Conservation (phyloP, 2,329 filamentous ascomycete species). For the Fonsecaea pedrosoi region DNA sequence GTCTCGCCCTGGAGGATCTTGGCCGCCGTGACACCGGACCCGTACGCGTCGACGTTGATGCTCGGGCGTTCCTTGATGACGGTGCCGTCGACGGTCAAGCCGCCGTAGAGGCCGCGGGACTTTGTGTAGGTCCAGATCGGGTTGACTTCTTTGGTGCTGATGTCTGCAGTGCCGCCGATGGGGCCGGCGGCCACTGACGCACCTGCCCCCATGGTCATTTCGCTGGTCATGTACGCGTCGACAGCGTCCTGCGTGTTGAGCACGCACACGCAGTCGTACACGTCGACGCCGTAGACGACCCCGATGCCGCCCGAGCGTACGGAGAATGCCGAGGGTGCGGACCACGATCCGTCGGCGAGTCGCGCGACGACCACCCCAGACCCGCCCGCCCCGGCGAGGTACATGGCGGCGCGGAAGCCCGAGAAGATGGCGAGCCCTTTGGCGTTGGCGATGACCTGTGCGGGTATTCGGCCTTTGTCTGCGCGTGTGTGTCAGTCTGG, state of each 20-base stretch:
- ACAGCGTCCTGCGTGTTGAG: slow-evolving; percentile 32
- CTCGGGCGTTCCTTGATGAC: slow-evolving; percentile 18
- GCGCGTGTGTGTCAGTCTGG: not conserved
- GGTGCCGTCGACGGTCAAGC: slow-evolving; percentile 31
- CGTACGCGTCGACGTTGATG: slow-evolving; percentile 27
- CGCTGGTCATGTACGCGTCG: slow-evolving; percentile 19
- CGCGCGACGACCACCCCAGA: slow-evolving; percentile 33
- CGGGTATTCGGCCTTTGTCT: slow-evolving; percentile 29
- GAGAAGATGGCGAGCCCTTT: slow-evolving; percentile 32
- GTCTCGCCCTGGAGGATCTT: slow-evolving; percentile 25
- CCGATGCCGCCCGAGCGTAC: slow-evolving; percentile 27
- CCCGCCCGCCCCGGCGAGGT: slow-evolving; percentile 27
- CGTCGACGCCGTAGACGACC: slow-evolving; percentile 26
- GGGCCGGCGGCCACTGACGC: slow-evolving; percentile 28
- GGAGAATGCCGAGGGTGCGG: slow-evolving; percentile 24
- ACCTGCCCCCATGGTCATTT: slow-evolving; percentile 22
- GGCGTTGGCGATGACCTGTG: slow-evolving; percentile 28
- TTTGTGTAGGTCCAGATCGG: slow-evolving; percentile 34
- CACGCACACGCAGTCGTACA: slow-evolving; percentile 34
- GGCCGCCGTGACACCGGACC: slow-evolving; percentile 15
- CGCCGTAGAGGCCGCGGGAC: slow-evolving; percentile 27
- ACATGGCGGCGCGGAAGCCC: slow-evolving; percentile 31
- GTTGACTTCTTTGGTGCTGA: slow-evolving; percentile 26
- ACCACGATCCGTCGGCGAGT: slow-evolving; percentile 32
- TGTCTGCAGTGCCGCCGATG: slow-evolving; percentile 21